Conservation (phyloP, 306 rosid species). For the Rosa persica region DNA sequence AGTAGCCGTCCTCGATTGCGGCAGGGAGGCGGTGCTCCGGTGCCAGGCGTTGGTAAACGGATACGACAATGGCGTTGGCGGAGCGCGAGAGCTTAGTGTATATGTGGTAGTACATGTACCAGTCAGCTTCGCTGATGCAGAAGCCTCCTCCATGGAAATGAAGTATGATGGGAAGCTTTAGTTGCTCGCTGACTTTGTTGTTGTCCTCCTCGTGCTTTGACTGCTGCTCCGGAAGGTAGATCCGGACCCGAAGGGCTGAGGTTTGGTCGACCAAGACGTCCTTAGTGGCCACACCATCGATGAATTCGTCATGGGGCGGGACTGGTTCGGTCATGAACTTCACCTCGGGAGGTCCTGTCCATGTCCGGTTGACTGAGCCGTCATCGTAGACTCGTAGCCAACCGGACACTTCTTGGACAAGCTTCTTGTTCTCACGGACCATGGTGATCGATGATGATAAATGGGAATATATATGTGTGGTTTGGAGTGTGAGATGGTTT, state of each 20-base stretch:
- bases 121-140: conserved; percentile 64
- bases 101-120: conserved; percentile 58
- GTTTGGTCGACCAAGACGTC: conserved; percentile 26
- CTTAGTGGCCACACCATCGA: conserved; percentile 43
- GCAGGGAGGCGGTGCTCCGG: conserved; percentile 80
- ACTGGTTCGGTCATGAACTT: conserved; percentile 54
- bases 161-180: conserved; percentile 46
- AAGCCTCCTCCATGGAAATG: conserved; percentile 86
- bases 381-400: conserved; percentile 66
- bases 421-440: conserved; percentile 29
- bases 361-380: conserved; percentile 67
- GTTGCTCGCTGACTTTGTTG: neutral
- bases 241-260: conserved; percentile 33
- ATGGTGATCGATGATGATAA: conserved; percentile 16
- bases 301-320: conserved; percentile 45
- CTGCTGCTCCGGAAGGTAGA: conserved; percentile 62
- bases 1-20: conserved; percentile 40
- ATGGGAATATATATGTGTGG: neutral
- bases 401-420: conserved; percentile 57
- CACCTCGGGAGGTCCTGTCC: conserved; percentile 51
- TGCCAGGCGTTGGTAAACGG: conserved; percentile 48
- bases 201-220: neutral
- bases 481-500: neutral
- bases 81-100: conserved; percentile 39
- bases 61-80: conserved; percentile 37